Conservation (phyloP, 106 monocot species). For the Dendrobium chrysotoxum region DNA sequence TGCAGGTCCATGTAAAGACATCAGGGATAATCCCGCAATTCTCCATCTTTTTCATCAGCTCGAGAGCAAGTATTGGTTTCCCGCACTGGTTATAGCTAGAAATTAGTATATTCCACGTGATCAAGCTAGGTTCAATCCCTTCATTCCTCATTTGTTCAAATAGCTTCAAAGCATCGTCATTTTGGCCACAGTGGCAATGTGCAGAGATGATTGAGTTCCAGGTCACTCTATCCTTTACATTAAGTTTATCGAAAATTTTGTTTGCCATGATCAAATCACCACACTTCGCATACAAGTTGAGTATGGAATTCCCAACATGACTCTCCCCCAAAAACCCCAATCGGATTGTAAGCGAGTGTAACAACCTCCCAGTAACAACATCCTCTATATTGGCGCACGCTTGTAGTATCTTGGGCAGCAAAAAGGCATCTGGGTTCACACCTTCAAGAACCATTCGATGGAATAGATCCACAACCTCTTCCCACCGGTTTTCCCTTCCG, state of each 20-base stretch:
- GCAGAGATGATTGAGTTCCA: conserved; percentile 95
- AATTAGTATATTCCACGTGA: conserved; percentile 91
- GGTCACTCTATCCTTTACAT: conserved; percentile 39
- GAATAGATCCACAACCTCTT: conserved; percentile 48
- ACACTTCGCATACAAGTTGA: conserved; percentile 84
- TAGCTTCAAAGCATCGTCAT: conserved; percentile 46
- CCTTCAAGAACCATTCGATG: conserved; percentile 57
- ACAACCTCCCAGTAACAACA: conserved; percentile 31
- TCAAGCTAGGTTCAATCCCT: conserved; percentile 50
- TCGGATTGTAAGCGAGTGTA: conserved; percentile 65
- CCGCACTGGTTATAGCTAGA: conserved; percentile 47
- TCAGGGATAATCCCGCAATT: conserved; percentile 38
- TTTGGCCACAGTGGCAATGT: conserved; percentile 40
- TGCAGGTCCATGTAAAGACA: conserved; percentile 85
- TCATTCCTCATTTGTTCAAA: conserved; percentile 56
- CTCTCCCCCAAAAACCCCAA: conserved; percentile 32
- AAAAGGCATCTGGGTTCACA: conserved; percentile 49
- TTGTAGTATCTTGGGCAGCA: conserved; percentile 73
- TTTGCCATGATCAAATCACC: conserved; percentile 39
- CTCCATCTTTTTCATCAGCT: conserved; percentile 68
- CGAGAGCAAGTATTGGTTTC: conserved; percentile 38
- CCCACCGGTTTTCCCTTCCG: conserved; percentile 51
- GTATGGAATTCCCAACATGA: conserved; percentile 58
- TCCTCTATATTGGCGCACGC: conserved; percentile 57
- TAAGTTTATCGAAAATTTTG: conserved; percentile 49